Evolutionary conservation across 441 rosid genomes (phyloP).

Genomic region (Mallotus repandus): DNA sequence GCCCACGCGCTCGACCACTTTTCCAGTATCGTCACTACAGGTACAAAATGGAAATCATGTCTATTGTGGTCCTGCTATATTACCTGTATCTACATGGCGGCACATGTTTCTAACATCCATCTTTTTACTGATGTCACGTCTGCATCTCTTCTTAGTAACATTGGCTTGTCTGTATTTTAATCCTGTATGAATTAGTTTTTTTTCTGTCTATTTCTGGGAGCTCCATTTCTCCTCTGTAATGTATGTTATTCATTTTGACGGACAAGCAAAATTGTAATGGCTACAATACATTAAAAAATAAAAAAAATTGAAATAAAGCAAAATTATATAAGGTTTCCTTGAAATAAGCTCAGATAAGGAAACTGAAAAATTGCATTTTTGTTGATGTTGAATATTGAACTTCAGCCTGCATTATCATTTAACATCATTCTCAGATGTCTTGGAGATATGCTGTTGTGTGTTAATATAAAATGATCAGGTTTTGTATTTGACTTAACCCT

Average conservation of each 20-base stretch:
- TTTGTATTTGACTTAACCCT: not conserved
- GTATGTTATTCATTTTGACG: not conserved
- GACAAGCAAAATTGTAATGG: not conserved
- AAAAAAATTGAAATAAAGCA: no score
- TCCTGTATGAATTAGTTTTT: not conserved
- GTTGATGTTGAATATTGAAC: not conserved
- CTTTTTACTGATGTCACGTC: not conserved
- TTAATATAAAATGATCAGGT: not conserved
- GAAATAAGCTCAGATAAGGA: no score
- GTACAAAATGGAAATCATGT: conserved; percentile 36
- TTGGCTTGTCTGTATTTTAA: not conserved
- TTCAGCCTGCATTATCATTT: not conserved
- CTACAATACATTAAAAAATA: not conserved
- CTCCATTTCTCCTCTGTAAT: not conserved
- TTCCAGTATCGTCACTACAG: conserved; percentile 99
- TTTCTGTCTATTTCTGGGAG: not conserved
- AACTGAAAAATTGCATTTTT: no score
- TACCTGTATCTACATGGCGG: not conserved
- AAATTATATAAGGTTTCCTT: no score
- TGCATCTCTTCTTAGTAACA: not conserved
- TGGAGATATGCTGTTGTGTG: not conserved
- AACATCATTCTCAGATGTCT: not conserved
- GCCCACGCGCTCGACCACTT: conserved; percentile 88
- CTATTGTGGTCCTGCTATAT: not conserved
- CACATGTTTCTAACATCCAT: not conserved